Evolutionary conservation across 257 asterid genomes (phyloP).

Genomic region (Solanum gandarillasii): DNA sequence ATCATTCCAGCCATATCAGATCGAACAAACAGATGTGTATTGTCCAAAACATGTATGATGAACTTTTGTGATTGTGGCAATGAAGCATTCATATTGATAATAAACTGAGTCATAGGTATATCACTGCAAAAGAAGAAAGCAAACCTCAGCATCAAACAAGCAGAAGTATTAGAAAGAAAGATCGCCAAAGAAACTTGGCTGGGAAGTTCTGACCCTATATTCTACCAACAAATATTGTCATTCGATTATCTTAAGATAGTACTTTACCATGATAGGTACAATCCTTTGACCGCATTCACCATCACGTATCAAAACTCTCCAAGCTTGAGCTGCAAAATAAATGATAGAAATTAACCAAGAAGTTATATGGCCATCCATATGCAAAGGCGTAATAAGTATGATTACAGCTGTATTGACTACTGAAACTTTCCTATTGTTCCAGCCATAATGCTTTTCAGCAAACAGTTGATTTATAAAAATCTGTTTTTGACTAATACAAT

Average conservation of each 20-base stretch:
- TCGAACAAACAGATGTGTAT: constrained; percentile 75
- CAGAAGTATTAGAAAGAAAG: background rate
- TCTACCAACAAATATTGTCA: background rate
- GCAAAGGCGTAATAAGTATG: background rate
- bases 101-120: constrained; percentile 84
- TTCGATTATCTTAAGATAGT: background rate
- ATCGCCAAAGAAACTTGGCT: background rate
- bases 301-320: constrained; percentile 12
- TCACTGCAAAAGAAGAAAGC: constrained; percentile 37
- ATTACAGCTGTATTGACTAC: background rate
- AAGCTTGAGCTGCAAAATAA: constrained; percentile 16
- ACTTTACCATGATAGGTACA: constrained; percentile 64
- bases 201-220: background rate
- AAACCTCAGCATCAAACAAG: background rate
- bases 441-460: background rate
- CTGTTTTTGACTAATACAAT: background rate
- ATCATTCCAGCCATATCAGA: constrained; percentile 73
- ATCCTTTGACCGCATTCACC: constrained; percentile 64
- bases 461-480: background rate
- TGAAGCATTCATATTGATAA: constrained; percentile 65
- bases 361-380: background rate
- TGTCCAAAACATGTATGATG: constrained; percentile 65
- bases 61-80: constrained; percentile 75
- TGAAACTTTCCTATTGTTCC: background rate
- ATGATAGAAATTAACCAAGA: background rate